Percentiles rank a stretch among this genome's conserved stretches.
phyloP scores from a whole-genome alignment of 345 rosid genomes.

The Eucalyptus erythrocorys region DNA sequence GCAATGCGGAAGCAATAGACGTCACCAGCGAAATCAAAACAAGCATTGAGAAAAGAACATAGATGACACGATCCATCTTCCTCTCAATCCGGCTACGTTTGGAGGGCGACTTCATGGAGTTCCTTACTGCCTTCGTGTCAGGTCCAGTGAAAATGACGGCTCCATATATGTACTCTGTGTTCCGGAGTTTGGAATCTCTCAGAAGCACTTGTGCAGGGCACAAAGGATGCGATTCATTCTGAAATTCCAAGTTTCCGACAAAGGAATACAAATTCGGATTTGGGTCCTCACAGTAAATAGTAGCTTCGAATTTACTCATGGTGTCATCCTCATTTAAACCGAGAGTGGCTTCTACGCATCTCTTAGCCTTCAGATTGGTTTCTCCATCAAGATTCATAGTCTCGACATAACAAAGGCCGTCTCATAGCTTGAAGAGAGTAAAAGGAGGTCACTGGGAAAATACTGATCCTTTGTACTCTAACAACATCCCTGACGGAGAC shows the following conservation, averaged over 20 bases:
- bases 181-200: constrained; percentile 69
- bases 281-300: constrained; percentile 50
- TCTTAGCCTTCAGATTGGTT: constrained; percentile 57
- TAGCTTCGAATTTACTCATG: constrained; percentile 24
- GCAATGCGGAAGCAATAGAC: constrained; percentile 31
- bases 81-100: constrained; percentile 56
- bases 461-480: constrained; percentile 46
- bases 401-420: constrained; percentile 78
- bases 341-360: constrained; percentile 44
- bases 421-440: constrained; percentile 56
- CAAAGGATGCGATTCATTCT: constrained; percentile 30
- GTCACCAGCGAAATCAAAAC: constrained; percentile 40
- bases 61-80: constrained; percentile 60
- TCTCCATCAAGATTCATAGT: constrained; percentile 86
- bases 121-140: constrained; percentile 49
- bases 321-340: constrained; percentile 31
- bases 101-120: constrained; percentile 59
- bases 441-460: constrained; percentile 55
- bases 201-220: constrained; percentile 46
- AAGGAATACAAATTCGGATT: constrained; percentile 62
- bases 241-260: constrained; percentile 46
- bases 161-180: constrained; percentile 52
- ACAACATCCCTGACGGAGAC: constrained; percentile 55
- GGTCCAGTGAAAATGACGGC: constrained; percentile 57
- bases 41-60: constrained; percentile 48